Percentiles rank a stretch among this genome's conserved stretches.
Evolutionary conservation across 1,139 yeast genomes (phyloP).

Genomic region (Saccharomyces hybrid): DNA sequence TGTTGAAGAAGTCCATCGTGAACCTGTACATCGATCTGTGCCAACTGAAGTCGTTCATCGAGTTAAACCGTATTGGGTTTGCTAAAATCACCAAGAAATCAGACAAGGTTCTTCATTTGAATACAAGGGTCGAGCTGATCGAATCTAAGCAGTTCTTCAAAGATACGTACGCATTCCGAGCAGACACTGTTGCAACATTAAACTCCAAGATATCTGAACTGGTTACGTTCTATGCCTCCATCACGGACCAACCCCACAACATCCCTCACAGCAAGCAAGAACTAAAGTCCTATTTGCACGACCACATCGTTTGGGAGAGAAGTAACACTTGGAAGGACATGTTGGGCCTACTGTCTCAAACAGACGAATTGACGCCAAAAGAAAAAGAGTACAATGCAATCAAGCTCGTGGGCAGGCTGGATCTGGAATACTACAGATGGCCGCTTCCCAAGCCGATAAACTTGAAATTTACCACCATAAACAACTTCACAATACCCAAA

Average conservation of each 20-base stretch:
- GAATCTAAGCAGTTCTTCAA: constrained; percentile 40
- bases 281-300: too few species aligned
- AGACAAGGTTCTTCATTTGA: constrained; percentile 52
- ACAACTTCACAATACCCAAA: constrained; percentile 32
- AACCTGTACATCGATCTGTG: constrained; percentile 53
- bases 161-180: constrained; percentile 41
- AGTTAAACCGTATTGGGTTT: constrained; percentile 61
- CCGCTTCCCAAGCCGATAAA: constrained; percentile 34
- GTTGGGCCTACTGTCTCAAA: constrained; percentile 48
- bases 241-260: constrained; percentile 30
- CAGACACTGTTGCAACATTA: constrained; percentile 38
- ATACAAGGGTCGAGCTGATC: constrained; percentile 40
- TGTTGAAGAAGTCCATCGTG: constrained; percentile 49
- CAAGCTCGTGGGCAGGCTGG: constrained; percentile 15
- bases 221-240: constrained; percentile 41
- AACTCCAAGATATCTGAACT: constrained; percentile 43
- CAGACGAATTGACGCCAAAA: constrained; percentile 26
- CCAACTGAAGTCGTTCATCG: constrained; percentile 59
- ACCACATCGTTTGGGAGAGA: too few species aligned
- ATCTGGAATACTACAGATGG: constrained; percentile 29
- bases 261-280: constrained; percentile 6
- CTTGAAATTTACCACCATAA: constrained; percentile 33
- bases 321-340: too few species aligned
- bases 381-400: constrained; percentile 17
- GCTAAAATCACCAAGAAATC: constrained; percentile 62